Evolutionary conservation across 1,139 yeast genomes (phyloP), one percentile per base, ranked within the genome.

Genomic region (Kurtzmaniella quercitrusa): DNA sequence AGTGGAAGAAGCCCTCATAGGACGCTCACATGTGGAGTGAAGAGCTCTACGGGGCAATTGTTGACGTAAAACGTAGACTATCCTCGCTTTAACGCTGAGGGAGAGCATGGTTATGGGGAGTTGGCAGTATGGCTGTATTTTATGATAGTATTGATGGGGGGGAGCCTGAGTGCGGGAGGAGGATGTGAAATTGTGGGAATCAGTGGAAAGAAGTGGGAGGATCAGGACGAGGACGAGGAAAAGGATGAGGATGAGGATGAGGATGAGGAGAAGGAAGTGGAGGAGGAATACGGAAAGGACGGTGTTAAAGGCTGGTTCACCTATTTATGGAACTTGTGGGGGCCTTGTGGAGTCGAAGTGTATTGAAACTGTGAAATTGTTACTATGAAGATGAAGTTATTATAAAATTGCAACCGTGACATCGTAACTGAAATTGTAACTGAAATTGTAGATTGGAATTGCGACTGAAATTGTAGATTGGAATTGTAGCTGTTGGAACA

Each of bases 1-100:
- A 19, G 42, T 31, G 14, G 46, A 38, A 21, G 55, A 38, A 1
- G 52, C 45, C 37, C 48, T 50, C 16, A 57, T 43, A 36, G 53
- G 25, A 34, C 44, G 42, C 16, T 46, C 47, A 7, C 53, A 19
- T 9, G 54, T 39, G 3, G 48, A 27, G 40, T 56, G 43, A 34
- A 51, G 27, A 40, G 57, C 45, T 18, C 62, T 50, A 43, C 49
- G 52, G 12, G 25, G 25, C 27, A 36, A 36, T 36, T 36, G 38
- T 27, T 19, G 38, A n/a, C 16, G 15, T 2, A 19, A 8, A 16
- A 65, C 53, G 49, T 62, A 63, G 29, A 63, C 50, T 25, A 66
- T 54, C 50, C 64, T 51, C 14, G 68, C 66, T 49, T 58, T 64
- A 16, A 61, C 63, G 14, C 67, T 57, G 44, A 67, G 59, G 15